Base-by-base conservation (phyloP, 2,329 filamentous ascomycete genomes). In the Paraconiothyrium brasiliense region DNA sequence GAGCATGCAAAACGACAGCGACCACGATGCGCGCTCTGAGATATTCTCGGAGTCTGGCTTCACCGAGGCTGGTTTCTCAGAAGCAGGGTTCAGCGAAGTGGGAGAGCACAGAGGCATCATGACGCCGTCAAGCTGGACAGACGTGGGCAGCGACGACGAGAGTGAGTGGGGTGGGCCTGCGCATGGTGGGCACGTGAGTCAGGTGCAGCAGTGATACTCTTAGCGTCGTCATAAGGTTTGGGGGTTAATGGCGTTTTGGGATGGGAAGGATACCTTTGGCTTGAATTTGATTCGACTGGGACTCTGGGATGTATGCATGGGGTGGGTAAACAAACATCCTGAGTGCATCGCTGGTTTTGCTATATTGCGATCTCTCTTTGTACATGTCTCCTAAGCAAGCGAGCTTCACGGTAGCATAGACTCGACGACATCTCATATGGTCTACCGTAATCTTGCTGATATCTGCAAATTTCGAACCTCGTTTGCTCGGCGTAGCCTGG, bases 81-180 rank as follows among this genome's bases (percentile, higher is more conserved):
- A 78, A 35, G 68, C 66, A 1, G 72, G 74, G 0, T 77, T 76
- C 60, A 76, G 74, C 44, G 77, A 78, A 51, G 61, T 72, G 5
- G 67, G 61, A 0, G 67, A 70, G 22, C 50, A 65, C n/a, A 58
- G 70, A 0, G 78, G 78, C 16, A 67, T 74, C 16, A 72, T 75
- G 71, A 80, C 78, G 7, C 78, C 78, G 10, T 72, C 64, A 14
- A 75, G 71, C 27, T 80, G 78, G 78, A 78, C 76, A 43, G 78
- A 80, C 59, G 73, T 80, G 10, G 78, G 76, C 2, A 79, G 76
- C 59, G 78, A 80, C 50, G 72, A 74, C 47, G 77, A 75, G 60
- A 79, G 78, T 41, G 78, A 80, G 54, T 77, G 71, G 68, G 77
- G 72, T 39, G 74, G 73, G 32, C 64, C 64, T 0, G 68, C 57